Base-by-base conservation (phyloP, 495 filamentous ascomycete genomes). In the Trichoderma virens region DNA sequence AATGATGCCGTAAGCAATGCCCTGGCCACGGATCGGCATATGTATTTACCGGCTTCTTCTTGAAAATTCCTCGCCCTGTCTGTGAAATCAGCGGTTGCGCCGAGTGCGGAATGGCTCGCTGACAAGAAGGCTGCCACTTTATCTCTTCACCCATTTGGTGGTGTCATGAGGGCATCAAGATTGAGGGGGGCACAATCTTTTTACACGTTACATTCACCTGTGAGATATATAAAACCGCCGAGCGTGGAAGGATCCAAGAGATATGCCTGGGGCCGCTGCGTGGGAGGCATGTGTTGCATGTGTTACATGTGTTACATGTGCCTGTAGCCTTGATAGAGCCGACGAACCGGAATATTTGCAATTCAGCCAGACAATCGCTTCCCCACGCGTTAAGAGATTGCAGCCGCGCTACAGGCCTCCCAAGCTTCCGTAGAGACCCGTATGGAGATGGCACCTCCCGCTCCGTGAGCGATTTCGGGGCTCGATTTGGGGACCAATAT, bases 341-440 rank as follows among this genome's bases (percentile, higher is more conserved):
- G 51, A 56, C 51, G 51, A 56, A 56, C 51, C 51, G 51, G 25
- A 16, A 23, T 28, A 56, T 56, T 30, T 27, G 25, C 51, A 27
- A 56, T 30, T 56, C 25, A 47, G 43, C 23, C 51, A 56, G 8
- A 35, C 18, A 47, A 47, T 47, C 43, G 45, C 45, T 25, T 56
- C 51, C 51, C 51, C 51, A 56, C 51, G 51, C 51, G 51, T 56
- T 56, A 56, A 56, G 51, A 56, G 51, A 16, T 30, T 56, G 27
- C 51, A 56, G 51, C 51, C 11, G 51, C 51, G 51, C 51, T 28
- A 56, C 20, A 9, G 23, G 20, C 18, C 18, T 20, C 18, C 2
- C 5, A 7, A 47, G 20, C 18, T 9, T 20, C 18, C 2, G 9
- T 3, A 47, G 18, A 23, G 43, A 20, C 18, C 43, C 43, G 18